phyloP scores from a whole-genome alignment of 306 rosid species.

The Nissolia schottii region DNA sequence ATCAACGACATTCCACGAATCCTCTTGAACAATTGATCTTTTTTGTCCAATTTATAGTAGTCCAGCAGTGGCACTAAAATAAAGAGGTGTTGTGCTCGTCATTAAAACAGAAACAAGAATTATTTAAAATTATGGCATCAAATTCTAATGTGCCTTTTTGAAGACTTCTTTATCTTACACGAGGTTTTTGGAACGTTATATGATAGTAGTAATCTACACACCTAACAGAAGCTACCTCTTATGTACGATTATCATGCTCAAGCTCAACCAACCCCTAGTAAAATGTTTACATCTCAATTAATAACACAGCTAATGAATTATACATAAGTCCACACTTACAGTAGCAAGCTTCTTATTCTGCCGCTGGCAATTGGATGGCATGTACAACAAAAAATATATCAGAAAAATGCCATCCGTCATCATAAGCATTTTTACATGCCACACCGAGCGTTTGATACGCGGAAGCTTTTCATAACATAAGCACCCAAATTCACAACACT shows the following conservation, averaged over 20 bases:
- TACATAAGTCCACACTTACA: background rate
- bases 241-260: too few species aligned
- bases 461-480: background rate
- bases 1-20: background rate
- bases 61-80: too few species aligned
- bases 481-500: background rate
- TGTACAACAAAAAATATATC: background rate
- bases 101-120: too few species aligned
- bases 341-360: background rate
- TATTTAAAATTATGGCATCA: background rate
- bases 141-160: background rate
- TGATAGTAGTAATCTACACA: background rate
- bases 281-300: background rate
- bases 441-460: constrained; percentile 24
- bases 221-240: too few species aligned
- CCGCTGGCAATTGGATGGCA: background rate
- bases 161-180: background rate
- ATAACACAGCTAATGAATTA: background rate
- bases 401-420: background rate
- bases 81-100: too few species aligned
- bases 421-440: background rate
- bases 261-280: background rate
- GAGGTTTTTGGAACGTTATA: background rate
- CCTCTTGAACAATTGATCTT: constrained; percentile 12
- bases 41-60: background rate